A percentile compares a stretch with the other conserved stretches of the same genome.
These are phyloP conservation scores for Pythium vanterpoolii DNA, from an alignment of 352 stramenopile genomes.

Conservation along the genomic window DNA sequence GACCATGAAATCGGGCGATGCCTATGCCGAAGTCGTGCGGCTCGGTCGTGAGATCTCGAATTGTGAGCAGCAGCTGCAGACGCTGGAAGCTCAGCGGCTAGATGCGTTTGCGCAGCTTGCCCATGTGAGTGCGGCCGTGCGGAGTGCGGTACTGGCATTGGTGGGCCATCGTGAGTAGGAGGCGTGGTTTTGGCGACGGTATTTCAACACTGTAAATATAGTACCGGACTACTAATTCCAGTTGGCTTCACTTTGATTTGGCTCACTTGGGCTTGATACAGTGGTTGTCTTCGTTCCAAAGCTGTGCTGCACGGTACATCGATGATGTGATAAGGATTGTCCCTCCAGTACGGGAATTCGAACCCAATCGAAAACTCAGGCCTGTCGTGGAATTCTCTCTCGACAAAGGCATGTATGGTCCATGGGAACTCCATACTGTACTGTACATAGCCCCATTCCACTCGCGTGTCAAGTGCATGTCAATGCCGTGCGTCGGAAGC, in stretches of 20 bases:
- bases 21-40: constrained; percentile 48
- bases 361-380: no score
- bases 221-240: no score
- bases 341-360: not conserved
- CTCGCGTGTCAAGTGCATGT: not conserved
- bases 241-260: no score
- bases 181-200: not conserved
- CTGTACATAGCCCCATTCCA: no score
- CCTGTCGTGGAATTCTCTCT: no score
- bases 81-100: constrained; percentile 45
- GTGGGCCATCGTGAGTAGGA: not conserved
- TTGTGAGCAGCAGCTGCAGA: constrained; percentile 33
- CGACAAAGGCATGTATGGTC: no score
- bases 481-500: not conserved
- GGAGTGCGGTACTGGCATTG: constrained; percentile 34
- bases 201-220: not conserved
- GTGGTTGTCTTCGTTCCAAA: not conserved
- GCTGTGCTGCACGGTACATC: not conserved
- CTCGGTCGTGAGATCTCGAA: constrained; percentile 45
- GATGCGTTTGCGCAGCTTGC: constrained; percentile 44
- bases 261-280: not conserved
- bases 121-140: constrained; percentile 55
- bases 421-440: no score
- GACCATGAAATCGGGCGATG: constrained; percentile 41
- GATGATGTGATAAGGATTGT: not conserved